phyloP scores from a whole-genome alignment of 106 monocot species.

The Apostasia ramifera region DNA sequence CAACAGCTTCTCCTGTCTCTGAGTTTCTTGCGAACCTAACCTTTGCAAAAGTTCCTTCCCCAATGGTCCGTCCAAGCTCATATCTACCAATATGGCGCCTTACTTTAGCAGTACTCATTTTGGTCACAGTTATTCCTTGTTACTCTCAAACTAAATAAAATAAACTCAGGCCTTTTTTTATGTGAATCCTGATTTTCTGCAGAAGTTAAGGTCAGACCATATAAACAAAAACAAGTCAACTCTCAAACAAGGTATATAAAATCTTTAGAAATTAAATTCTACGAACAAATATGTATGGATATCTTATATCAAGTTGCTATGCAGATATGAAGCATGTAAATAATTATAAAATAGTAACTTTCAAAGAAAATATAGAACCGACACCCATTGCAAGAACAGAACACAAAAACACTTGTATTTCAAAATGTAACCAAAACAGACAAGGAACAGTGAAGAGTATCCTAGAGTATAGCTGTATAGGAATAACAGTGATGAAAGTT shows the following conservation, averaged over 20 bases:
- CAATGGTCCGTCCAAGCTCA: slow-evolving; percentile 88
- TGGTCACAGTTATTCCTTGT: not conserved
- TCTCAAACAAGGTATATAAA: not conserved
- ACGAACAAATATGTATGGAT: too few species aligned
- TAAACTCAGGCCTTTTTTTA: not conserved
- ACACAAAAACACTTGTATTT: too few species aligned
- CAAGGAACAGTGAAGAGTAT: too few species aligned
- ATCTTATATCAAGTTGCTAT: too few species aligned
- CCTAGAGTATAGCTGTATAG: too few species aligned
- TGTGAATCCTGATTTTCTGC: not conserved
- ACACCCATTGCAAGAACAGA: too few species aligned
- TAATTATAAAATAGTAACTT: too few species aligned
- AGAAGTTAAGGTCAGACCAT: not conserved
- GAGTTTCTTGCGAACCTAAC: slow-evolving; percentile 82
- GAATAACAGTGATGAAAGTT: too few species aligned
- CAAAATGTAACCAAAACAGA: too few species aligned
- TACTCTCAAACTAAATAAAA: not conserved
- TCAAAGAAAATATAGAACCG: too few species aligned
- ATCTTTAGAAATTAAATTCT: too few species aligned
- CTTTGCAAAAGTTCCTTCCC: slow-evolving; percentile 94
- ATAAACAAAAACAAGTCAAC: not conserved
- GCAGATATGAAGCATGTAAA: too few species aligned
- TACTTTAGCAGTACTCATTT: slow-evolving; percentile 54
- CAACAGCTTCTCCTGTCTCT: slow-evolving; percentile 72
- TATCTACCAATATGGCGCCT: slow-evolving; percentile 80